Evolutionary conservation across 306 rosid genomes (phyloP), one percentile per base, ranked within the genome.

Genomic region (Trichosanthes truncata): DNA sequence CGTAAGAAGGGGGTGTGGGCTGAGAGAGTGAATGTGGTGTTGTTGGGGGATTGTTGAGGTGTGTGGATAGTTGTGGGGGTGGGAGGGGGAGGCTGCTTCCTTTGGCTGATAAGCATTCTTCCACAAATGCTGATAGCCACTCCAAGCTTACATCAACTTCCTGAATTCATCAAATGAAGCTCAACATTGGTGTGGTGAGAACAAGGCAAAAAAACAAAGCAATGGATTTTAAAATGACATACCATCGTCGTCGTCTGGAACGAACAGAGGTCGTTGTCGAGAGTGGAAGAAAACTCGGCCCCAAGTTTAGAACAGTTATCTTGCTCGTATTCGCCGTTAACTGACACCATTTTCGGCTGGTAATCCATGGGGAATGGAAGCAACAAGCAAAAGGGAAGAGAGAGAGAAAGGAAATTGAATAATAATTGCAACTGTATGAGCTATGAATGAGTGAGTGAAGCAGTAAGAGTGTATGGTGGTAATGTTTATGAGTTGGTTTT

Each of bases 81-180:
- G 86, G 80, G 49, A 85, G 84, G 43, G 88, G 83, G 38, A 85
- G 81, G 80, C 89, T 88, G 38, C 87, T 83, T 80, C 86, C 87
- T 20, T 84, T 83, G 82, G 89, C 85, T 20, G 92, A 89, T 65
- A 91, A 86, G 7, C 96, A 91, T 68, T 91, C 96, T 80, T 91
- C 96, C 49, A 89, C 91, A 87, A 85, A 91, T 23, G 81, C 90
- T 29, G 96, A 91, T 3, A 91, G 83, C 96, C 96, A 91, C 60
- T 91, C 93, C 87, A 91, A 74, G 79, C 83, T 90, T 67, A 85
- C 86, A 87, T 91, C 92, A 46, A 86, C 86, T 85, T 91, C 91
- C 93, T 91, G 80, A 66, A 61, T 45, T 20, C 74, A 79, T 41
- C n/a, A 57, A 29, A 51, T 45, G 63, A 73, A 73, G 63, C 62